These are phyloP conservation scores for Rhizophagus clarus DNA, from an alignment of 192 early-diverging fungal species.

Conservation along the genomic window DNA sequence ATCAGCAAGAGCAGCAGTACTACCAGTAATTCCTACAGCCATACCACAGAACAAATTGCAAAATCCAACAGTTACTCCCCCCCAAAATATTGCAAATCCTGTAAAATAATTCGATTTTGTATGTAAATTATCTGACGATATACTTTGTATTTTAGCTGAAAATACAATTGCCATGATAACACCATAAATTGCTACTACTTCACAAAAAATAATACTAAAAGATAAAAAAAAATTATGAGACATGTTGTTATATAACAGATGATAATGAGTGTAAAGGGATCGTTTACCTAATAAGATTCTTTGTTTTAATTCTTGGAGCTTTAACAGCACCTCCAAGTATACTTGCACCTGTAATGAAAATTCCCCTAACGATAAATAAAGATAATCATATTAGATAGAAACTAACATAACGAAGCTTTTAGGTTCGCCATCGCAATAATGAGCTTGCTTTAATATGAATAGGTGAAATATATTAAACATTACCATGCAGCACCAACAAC, in stretches of 20 bases:
- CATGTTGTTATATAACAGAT: background rate
- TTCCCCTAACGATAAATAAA: conserved; percentile 70
- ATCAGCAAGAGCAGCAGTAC: conserved; percentile 93
- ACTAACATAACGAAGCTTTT: background rate
- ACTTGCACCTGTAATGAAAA: conserved; percentile 88
- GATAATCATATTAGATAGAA: background rate
- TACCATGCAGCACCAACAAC: conserved; percentile 95
- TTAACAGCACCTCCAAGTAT: conserved; percentile 88
- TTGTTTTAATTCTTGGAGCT: conserved; percentile 90
- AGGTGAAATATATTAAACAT: background rate
- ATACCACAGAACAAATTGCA: conserved; percentile 94
- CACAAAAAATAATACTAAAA: conserved; percentile 93
- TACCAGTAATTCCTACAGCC: conserved; percentile 90
- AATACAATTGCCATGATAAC: conserved; percentile 98
- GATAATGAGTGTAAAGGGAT: background rate
- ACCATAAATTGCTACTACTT: conserved; percentile 99
- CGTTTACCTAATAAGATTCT: conserved; percentile 88
- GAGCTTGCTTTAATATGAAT: too few species aligned
- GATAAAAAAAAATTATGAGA: too few species aligned
- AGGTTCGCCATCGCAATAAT: background rate
- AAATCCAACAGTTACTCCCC: conserved; percentile 91
- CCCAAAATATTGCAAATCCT: conserved; percentile 94
- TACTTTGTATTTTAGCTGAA: conserved; percentile 77
- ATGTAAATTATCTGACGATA: conserved; percentile 49
- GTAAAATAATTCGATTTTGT: conserved; percentile 72